These are phyloP conservation scores for Aspergillus niger DNA, from an alignment of 2,329 filamentous ascomycete genomes.

Conservation along the genomic window DNA sequence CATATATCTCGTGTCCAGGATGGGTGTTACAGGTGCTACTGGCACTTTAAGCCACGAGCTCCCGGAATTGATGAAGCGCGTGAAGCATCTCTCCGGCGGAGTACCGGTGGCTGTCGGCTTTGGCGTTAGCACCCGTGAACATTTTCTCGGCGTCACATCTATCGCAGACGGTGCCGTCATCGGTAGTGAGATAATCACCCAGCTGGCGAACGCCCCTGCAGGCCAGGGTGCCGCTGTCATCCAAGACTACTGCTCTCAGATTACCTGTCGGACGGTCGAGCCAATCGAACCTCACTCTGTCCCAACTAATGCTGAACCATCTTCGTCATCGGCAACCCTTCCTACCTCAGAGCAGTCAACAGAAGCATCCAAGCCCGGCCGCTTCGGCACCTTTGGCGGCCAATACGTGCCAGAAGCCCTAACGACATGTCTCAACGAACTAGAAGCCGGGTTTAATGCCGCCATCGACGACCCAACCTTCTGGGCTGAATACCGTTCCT, in stretches of 20 bases:
- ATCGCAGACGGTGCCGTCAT: constrained; percentile 92
- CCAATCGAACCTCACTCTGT: neutral
- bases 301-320: neutral
- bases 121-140: constrained; percentile 87
- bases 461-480: constrained; percentile 82
- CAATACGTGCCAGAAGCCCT: constrained; percentile 96
- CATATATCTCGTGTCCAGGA: constrained; percentile 93
- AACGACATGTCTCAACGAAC: constrained; percentile 86
- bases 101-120: constrained; percentile 89
- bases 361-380: neutral
- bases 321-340: neutral
- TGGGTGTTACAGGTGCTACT: constrained; percentile 88
- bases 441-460: constrained; percentile 83
- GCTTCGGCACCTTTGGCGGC: constrained; percentile 87
- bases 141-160: constrained; percentile 77
- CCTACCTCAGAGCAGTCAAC: neutral
- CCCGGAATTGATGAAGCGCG: constrained; percentile 73
- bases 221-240: constrained; percentile 68
- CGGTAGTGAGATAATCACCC: constrained; percentile 86
- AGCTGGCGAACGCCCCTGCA: constrained; percentile 65
- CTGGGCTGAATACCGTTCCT: constrained; percentile 91
- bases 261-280: constrained; percentile 59
- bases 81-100: constrained; percentile 85
- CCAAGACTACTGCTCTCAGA: constrained; percentile 78
- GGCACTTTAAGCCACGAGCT: constrained; percentile 78